Evolutionary conservation across 2,329 filamentous ascomycete genomes (phyloP).

Genomic region (Fusarium siculi): DNA sequence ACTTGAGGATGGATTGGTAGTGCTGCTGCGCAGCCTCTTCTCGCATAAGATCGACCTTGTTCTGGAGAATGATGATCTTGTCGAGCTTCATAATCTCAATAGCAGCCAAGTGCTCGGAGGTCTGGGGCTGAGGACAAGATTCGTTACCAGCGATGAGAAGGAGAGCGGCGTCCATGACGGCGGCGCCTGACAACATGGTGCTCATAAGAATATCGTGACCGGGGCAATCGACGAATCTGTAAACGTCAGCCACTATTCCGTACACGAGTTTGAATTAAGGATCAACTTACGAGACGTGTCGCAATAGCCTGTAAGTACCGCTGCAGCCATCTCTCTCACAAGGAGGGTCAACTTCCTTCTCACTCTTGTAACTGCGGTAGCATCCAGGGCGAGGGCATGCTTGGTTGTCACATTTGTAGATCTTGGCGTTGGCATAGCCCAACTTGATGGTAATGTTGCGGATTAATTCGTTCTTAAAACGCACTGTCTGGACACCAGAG

Average conservation of each 20-base stretch:
- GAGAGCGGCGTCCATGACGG: slow-evolving; percentile 98
- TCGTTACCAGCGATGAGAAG: slow-evolving; percentile 98
- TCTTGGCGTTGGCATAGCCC: slow-evolving; percentile 98
- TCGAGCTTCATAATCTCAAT: slow-evolving; percentile 99
- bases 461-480: slow-evolving; percentile 99
- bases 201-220: slow-evolving; percentile 99
- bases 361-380: slow-evolving; percentile 97
- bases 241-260: slow-evolving; percentile 31
- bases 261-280: neutral
- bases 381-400: slow-evolving; percentile 94
- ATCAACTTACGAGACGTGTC: slow-evolving; percentile 86
- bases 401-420: slow-evolving; percentile 96
- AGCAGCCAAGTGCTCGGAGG: slow-evolving; percentile 96
- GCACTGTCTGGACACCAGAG: slow-evolving; percentile 97
- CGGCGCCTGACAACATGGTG: slow-evolving; percentile 99
- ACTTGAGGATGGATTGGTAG: slow-evolving; percentile 97
- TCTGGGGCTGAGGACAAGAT: slow-evolving; percentile 97
- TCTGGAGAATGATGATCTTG: slow-evolving; percentile 99
- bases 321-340: slow-evolving; percentile 93
- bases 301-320: slow-evolving; percentile 86
- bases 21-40: slow-evolving; percentile 94
- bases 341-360: slow-evolving; percentile 97
- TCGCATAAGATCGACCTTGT: slow-evolving; percentile 99
- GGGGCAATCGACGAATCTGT: slow-evolving; percentile 95
- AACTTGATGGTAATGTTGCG: slow-evolving; percentile 99